Percentiles rank a stretch among this genome's conserved stretches.
Evolutionary conservation across 2,329 filamentous ascomycete genomes (phyloP).

Genomic region (Verticillium albo-atrum): DNA sequence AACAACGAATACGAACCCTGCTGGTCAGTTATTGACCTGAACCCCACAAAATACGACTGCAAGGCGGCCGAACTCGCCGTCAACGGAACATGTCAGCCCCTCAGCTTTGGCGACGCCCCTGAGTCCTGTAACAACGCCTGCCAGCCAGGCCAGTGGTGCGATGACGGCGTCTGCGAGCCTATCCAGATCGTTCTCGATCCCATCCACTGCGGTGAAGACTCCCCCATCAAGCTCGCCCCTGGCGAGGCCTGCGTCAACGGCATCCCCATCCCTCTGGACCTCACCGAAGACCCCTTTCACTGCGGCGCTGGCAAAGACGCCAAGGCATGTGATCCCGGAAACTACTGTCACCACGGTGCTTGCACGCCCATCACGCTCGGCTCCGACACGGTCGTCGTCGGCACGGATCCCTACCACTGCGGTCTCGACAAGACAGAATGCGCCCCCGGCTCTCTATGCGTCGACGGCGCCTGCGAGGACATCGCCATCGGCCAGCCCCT

Average conservation of each 20-base stretch:
- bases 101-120: neutral
- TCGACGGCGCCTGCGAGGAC: neutral
- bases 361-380: neutral
- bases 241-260: neutral
- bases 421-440: neutral
- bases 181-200: constrained; percentile 1
- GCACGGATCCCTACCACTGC: neutral
- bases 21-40: neutral
- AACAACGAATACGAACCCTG: neutral
- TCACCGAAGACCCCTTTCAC: neutral
- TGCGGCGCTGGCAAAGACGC: neutral
- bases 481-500: neutral
- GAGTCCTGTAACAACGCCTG: neutral
- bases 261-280: neutral
- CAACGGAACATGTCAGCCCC: neutral
- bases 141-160: neutral
- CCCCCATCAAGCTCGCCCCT: neutral
- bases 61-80: neutral
- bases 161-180: neutral
- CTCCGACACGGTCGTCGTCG: neutral
- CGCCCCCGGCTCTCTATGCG: neutral
- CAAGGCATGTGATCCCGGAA: neutral
- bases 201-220: neutral
- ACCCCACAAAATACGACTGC: neutral
- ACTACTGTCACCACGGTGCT: neutral